Evolutionary conservation across 306 rosid species (phyloP).

Genomic region (Chamaecrista fasciculata): DNA sequence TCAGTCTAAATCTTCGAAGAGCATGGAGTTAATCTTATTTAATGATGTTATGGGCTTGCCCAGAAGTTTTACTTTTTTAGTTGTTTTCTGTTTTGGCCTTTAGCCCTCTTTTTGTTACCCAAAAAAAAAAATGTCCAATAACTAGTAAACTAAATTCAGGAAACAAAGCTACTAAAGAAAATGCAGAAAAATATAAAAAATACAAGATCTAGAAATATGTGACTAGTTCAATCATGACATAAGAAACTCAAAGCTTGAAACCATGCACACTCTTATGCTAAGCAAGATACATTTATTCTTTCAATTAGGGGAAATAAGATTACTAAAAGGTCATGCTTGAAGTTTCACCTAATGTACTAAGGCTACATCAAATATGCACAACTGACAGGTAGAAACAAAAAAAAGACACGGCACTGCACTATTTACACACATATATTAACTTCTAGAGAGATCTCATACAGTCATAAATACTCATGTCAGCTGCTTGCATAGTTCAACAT

Average conservation of each 20-base stretch:
- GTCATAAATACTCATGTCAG: conserved; percentile 4
- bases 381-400: neutral
- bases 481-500: conserved; percentile 22
- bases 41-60: no score
- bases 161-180: no score
- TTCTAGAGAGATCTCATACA: conserved; percentile 6
- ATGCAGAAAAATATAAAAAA: no score
- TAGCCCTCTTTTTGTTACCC: no score
- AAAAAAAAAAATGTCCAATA: no score
- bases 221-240: no score
- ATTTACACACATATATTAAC: conserved; percentile 34
- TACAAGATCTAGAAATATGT: no score
- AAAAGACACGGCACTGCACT: conserved; percentile 13
- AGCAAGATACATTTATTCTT: conserved; percentile 14
- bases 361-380: conserved; percentile 19
- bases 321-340: neutral
- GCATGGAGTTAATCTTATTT: no score
- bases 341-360: conserved; percentile 13
- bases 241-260: conserved; percentile 6
- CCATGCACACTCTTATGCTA: neutral
- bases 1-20: no score
- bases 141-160: no score
- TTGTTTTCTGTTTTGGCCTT: no score
- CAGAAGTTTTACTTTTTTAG: no score
- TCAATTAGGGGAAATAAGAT: neutral